A percentile compares a stretch with the other conserved stretches of the same genome.
These are phyloP conservation scores for Cordyceps cateniannulata DNA, from an alignment of 2,329 filamentous ascomycete genomes.

Conservation along the genomic window DNA sequence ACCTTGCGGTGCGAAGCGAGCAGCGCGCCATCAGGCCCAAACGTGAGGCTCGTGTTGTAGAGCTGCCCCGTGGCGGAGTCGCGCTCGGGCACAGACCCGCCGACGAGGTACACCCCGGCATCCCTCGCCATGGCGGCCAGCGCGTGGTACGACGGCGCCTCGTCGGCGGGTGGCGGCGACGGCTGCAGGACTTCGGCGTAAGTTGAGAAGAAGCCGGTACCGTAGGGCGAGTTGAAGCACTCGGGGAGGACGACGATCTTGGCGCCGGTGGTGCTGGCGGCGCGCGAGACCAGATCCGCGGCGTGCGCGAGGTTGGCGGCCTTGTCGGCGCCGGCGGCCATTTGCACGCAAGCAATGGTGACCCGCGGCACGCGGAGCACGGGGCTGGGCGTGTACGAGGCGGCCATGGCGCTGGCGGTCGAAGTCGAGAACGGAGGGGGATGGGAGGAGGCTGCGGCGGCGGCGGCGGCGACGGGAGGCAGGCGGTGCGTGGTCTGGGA, in stretches of 20 bases:
- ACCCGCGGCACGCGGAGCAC: conserved; percentile 64
- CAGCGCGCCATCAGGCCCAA: conserved; percentile 69
- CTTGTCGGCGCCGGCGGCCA: conserved; percentile 79
- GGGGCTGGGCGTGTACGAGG: conserved; percentile 1
- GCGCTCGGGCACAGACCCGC: conserved; percentile 87
- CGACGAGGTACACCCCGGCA: conserved; percentile 73
- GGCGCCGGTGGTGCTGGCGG: conserved; percentile 62
- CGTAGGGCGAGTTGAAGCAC: conserved; percentile 99
- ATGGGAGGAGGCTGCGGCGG: neutral
- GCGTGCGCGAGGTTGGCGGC: conserved; percentile 74
- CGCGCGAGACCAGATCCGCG: conserved; percentile 74
- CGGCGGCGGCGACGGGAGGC: neutral
- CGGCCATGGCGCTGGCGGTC: conserved; percentile 3
- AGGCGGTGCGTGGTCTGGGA: neutral
- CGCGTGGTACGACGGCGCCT: conserved; percentile 80
- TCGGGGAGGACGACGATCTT: conserved; percentile 89
- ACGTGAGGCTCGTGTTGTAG: conserved; percentile 88
- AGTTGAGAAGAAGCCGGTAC: conserved; percentile 78
- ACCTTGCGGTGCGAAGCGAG: conserved; percentile 89
- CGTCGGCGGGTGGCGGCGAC: conserved; percentile 60
- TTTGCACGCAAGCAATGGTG: conserved; percentile 75
- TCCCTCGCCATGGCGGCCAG: conserved; percentile 74
- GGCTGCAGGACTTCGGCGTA: conserved; percentile 87
- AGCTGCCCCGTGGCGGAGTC: conserved; percentile 53
- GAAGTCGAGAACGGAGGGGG: neutral